Base-by-base conservation (phyloP, 2,329 filamentous ascomycete species). In the Septoria petroselini region DNA sequence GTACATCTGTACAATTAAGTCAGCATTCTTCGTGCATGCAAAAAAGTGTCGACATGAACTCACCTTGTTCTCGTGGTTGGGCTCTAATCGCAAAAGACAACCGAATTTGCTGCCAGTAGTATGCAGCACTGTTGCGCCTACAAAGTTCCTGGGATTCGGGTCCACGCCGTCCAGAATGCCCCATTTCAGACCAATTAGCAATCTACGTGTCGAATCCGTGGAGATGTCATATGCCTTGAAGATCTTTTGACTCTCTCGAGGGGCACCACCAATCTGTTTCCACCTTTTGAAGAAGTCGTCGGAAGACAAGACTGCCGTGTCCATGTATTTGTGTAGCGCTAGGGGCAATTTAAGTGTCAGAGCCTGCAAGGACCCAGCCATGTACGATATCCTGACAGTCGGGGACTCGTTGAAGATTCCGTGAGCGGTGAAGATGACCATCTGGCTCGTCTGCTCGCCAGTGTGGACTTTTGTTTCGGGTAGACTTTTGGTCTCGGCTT, bases 201-300 rank as follows among this genome's bases (percentile, higher is more conserved):
- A 81, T 58, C 78, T 81, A 41, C 83, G 75, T 37, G 94, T 85
- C 59, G 88, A 90, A 2, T 74, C 71, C 51, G 86, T 81, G 52
- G 78, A 86, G 55, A 94, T 80, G 56, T 85, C 83, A 9, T 77
- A 76, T 12, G 76, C 77, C 48, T 79, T 77, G 69, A 98, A 94
- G 25, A 97, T 89, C 40, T 80, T 80, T 68, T 98, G 93, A 0
- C 88, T 84, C 70, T 98, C 94, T 23, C 94, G 81, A 1, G 91
- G 85, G 1, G 82, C 82, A 4, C 87, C 89, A 9, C 93, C 93
- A 62, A 98, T 97, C 72, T 98, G 93, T 76, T 95, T 94, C 93
- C 93, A 98, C 43, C 94, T 80, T 76, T 94, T 96, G 80, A 98
- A 98, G 72, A 97, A 98, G 66, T 98, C 93, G 44, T 98, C 93